Evolutionary conservation across 2,329 filamentous ascomycete genomes (phyloP), one percentile per base, ranked within the genome.

Genomic region (Bertia moriformis): DNA sequence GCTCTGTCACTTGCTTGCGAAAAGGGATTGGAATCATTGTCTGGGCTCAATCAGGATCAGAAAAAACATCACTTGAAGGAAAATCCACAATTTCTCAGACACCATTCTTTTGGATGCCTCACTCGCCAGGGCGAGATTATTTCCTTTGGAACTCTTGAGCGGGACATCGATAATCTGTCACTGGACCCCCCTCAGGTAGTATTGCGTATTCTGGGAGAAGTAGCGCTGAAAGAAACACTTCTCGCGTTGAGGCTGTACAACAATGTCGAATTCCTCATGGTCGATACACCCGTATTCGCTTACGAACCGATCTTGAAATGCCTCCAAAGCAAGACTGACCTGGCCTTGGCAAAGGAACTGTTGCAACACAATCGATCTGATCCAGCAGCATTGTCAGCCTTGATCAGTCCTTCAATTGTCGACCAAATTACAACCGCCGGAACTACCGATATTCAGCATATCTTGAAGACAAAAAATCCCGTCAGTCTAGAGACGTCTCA

Each of bases 261-360:
- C 10, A 27, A 44, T 0, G 39, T 70, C 3, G 51, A 50, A 2
- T 76, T 84, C 36, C 51, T 78, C 0, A 54, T 76, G 2, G 69
- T 84, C 0, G 69, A 82, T 32, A 78, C 79, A 0, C 63, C 79
- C 0, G 65, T 78, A 0, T 86, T 84, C 49, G 73, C 79, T 0
- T 83, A 76, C 40, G 74, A 83, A 40, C 81, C 81, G 0, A 64
- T 86, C 1, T 51, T 86, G 3, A 54, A 66, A 37, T 64, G 70
- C 1, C 57, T 86, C 1, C 67, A 82, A 49, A 54, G 60, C 0
- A 71, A 73, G 18, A 57, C 50, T 0, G 64, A 74, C 2, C 40
- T 83, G 0, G 69, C 78, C 0, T 56, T 86, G 0, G 58, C 68
- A 3, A 51, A 69, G 2, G 59, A 70, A 20, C 48, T 35, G n/a